Evolutionary conservation across 2,329 filamentous ascomycete species (phyloP), one percentile per base, ranked within the genome.

Genomic region (Amauroascus niger): DNA sequence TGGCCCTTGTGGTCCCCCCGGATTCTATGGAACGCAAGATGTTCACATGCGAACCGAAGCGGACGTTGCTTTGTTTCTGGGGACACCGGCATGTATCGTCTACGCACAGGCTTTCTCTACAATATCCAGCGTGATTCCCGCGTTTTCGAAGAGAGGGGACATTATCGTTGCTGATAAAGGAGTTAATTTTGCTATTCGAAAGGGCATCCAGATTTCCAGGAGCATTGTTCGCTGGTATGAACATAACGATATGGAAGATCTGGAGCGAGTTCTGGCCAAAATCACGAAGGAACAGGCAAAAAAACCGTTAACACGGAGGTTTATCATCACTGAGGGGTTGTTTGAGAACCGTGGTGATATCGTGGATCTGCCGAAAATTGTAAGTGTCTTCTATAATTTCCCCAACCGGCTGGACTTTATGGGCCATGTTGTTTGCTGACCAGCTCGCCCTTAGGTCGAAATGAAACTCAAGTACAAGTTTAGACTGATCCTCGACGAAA

Each of bases 1-100:
- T 39, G 94, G 93, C 7, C 91, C 93, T 54, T 98, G 93, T 67
- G 93, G 93, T 18, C 93, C 93, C 16, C 93, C 93, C 5, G 90
- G 95, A 59, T 98, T 98, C 74, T 98, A 98, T 73, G 93, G 90
- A 60, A 98, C 89, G 30, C 91, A 97, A 69, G 93, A 98, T 71
- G 90, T 97, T 44, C 93, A 98, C 71, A 91, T 96, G 81, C 93
- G 94, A 75, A 89, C 88, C 14, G 93, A 98, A 72, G 82, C 87
- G 54, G 91, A 97, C 67, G 90, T 98, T 65, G 89, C 93, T 22
- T 80, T 86, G 8, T 95, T 91, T 67, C 73, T 98, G 24, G 93
- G 93, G 22, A 88, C 87, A 1, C 83, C 90, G 52, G 84, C 86
- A 30, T 94, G 88, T 66, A 97, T 98, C 61, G 83, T 98, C 56